Percentiles rank a stretch among this genome's conserved stretches.
Conservation (phyloP, 495 filamentous ascomycete species). For the Geopyxis carbonaria region DNA sequence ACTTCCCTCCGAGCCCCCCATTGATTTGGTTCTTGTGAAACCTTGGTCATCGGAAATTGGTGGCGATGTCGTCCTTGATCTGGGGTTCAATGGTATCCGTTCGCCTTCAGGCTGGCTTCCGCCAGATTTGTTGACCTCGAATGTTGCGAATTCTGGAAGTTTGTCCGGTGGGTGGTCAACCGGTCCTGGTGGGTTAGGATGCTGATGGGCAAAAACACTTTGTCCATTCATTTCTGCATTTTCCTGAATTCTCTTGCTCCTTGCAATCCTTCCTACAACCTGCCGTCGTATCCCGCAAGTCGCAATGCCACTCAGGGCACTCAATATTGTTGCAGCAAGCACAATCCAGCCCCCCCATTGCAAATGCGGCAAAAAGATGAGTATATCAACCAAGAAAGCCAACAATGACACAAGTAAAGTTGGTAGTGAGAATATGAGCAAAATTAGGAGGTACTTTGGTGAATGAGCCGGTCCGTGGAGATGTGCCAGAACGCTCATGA, state of each 20-base stretch:
- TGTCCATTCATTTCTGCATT: conserved; percentile 92
- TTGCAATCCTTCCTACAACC: conserved; percentile 75
- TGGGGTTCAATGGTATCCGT: conserved; percentile 58
- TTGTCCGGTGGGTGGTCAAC: conserved; percentile 37
- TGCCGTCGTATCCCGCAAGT: conserved; percentile 96
- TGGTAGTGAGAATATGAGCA: conserved; percentile 72
- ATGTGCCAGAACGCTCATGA: conserved; percentile 65
- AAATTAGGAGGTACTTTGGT: conserved; percentile 61
- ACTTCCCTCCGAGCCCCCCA: conserved; percentile 17
- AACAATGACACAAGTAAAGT: conserved; percentile 71
- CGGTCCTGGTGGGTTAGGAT: conserved; percentile 29
- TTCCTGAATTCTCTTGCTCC: conserved; percentile 77
- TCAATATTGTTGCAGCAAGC: conserved; percentile 73
- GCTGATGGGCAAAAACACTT: conserved; percentile 33
- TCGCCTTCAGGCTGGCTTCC: conserved; percentile 49
- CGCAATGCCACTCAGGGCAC: conserved; percentile 65
- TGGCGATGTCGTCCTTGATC: conserved; percentile 15
- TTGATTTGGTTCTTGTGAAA: conserved; percentile 8
- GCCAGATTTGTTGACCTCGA: conserved; percentile 44
- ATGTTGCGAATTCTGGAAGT: conserved; percentile 58
- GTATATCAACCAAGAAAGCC: conserved; percentile 85
- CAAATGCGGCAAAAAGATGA: conserved; percentile 87
- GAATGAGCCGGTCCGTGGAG: conserved; percentile 87
- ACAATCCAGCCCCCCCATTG: conserved; percentile 93
- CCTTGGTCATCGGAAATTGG: conserved; percentile 7